These are phyloP conservation scores for Ophiosphaerella narmari DNA, from an alignment of 2,329 filamentous ascomycete genomes.

Conservation along the genomic window DNA sequence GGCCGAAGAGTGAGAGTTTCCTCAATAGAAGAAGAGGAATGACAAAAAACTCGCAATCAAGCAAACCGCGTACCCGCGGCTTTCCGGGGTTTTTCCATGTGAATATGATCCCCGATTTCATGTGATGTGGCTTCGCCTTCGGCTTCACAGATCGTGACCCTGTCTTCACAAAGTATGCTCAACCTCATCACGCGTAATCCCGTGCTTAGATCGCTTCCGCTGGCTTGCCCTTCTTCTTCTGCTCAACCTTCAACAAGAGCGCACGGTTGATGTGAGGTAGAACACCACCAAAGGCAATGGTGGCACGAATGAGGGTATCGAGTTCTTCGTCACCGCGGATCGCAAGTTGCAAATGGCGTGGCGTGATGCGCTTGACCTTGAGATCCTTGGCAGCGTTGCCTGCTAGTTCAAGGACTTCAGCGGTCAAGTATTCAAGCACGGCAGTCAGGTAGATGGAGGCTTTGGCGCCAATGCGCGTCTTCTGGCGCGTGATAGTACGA, in stretches of 20 bases:
- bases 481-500: slow-evolving; percentile 98
- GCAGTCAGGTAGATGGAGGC: slow-evolving; percentile 98
- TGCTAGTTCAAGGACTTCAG: slow-evolving; percentile 95
- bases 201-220: slow-evolving; percentile 27
- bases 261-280: slow-evolving; percentile 98
- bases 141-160: not conserved
- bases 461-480: slow-evolving; percentile 99
- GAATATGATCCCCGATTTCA: not conserved
- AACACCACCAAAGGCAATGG: slow-evolving; percentile 97
- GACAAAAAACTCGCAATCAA: slow-evolving; percentile 20
- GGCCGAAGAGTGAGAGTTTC: slow-evolving; percentile 9
- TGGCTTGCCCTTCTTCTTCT: slow-evolving; percentile 91
- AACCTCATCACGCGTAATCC: slow-evolving; percentile 4
- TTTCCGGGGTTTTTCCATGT: slow-evolving; percentile 1
- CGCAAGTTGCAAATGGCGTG: slow-evolving; percentile 94
- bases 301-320: slow-evolving; percentile 95
- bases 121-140: not conserved
- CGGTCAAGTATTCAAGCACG: slow-evolving; percentile 96
- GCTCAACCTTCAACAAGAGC: slow-evolving; percentile 90
- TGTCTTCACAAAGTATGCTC: not conserved
- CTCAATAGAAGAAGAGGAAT: slow-evolving; percentile 14
- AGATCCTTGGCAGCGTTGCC: slow-evolving; percentile 99
- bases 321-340: slow-evolving; percentile 98
- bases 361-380: slow-evolving; percentile 99
- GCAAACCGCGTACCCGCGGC: slow-evolving; percentile 18